Evolutionary conservation across 768 basidiomycete genomes (phyloP).

Genomic region (Amanita jacksonii): DNA sequence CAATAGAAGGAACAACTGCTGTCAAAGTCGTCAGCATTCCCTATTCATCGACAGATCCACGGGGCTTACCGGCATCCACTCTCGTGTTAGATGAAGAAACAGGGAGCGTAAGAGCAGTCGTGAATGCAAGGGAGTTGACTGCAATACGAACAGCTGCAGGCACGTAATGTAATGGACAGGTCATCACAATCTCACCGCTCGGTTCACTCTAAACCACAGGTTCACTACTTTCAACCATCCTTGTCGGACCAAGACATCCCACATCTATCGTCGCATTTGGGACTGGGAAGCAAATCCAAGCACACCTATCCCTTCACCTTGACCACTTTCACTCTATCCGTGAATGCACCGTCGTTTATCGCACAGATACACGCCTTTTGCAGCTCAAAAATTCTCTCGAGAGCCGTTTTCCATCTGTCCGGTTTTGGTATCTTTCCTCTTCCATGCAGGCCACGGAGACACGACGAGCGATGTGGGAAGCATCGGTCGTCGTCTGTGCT

Average conservation of each 20-base stretch:
- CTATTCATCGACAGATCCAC: conserved; percentile 23
- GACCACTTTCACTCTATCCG: conserved; percentile 44
- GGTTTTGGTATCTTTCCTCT: conserved; percentile 14
- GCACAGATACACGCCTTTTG: conserved; percentile 15
- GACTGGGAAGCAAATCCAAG: conserved; percentile 59
- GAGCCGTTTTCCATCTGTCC: conserved; percentile 18
- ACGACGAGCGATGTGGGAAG: conserved; percentile 23
- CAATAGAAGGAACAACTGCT: too few relatives aligned
- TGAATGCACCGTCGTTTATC: conserved; percentile 53
- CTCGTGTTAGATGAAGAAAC: conserved; percentile 63
- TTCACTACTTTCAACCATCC: conserved; percentile 54
- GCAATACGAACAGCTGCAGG: conserved; percentile 79
- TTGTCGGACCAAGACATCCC: conserved; percentile 36
- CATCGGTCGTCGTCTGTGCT: conserved; percentile 63
- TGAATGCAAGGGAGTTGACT: conserved; percentile 73
- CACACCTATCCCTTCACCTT: conserved; percentile 56
- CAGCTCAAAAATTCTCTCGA: conserved; percentile 22
- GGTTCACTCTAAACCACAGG: conserved; percentile 28
- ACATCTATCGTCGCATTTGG: conserved; percentile 54
- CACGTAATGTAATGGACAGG: conserved; percentile 22
- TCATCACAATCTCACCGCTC: background rate
- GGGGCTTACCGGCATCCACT: conserved; percentile 70
- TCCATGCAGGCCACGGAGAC: conserved; percentile 8
- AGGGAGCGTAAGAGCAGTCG: conserved; percentile 60
- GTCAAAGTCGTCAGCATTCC: conserved; percentile 83